A percentile compares a stretch with the other conserved stretches of the same genome.
These are phyloP conservation scores for Solanum megistacrolobum DNA, from an alignment of 257 asterid species.

Conservation along the genomic window DNA sequence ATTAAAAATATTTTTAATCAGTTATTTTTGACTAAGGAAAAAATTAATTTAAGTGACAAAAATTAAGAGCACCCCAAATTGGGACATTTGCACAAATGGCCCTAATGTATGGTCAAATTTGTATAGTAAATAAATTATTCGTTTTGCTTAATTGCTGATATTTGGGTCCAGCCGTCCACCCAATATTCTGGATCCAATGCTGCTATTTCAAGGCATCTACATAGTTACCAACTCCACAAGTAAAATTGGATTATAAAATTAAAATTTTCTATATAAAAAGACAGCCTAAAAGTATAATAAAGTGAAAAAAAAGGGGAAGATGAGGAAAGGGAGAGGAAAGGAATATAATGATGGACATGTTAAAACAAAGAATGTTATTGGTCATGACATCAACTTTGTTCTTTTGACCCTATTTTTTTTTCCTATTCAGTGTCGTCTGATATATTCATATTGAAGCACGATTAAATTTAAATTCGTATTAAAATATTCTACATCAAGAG, in stretches of 20 bases:
- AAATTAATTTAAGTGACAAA: neutral
- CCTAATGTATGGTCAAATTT: neutral
- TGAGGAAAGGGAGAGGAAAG: neutral
- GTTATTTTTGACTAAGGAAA: neutral
- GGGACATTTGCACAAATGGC: neutral
- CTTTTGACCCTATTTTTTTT: neutral
- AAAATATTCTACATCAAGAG: too few species aligned
- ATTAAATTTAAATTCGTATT: too few species aligned
- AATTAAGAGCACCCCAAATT: neutral
- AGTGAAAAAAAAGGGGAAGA: neutral
- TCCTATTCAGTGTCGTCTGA: too few species aligned
- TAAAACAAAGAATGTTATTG: neutral
- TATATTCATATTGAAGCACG: too few species aligned
- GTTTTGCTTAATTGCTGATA: neutral
- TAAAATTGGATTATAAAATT: neutral
- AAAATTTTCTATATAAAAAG: neutral
- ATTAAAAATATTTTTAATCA: too few species aligned
- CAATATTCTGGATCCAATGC: neutral
- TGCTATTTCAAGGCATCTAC: neutral
- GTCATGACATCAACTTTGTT: neutral
- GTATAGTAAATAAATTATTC: neutral
- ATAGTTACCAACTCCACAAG: neutral
- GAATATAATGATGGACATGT: neutral
- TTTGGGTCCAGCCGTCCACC: neutral
- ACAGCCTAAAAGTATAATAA: neutral